phyloP scores from a whole-genome alignment of 257 asterid species.

The Verbascum thapsus region DNA sequence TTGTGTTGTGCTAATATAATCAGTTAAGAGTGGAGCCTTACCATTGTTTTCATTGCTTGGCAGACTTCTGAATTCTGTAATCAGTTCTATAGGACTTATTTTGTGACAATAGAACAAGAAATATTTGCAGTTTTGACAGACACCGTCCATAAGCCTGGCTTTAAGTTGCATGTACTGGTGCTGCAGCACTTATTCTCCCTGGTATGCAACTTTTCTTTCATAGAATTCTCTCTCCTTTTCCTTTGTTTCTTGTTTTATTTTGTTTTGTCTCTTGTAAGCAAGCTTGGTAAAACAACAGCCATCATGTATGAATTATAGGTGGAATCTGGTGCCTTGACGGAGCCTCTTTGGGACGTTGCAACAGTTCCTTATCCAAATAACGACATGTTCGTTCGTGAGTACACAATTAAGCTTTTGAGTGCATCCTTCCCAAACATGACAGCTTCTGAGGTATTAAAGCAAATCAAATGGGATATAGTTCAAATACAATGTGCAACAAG shows the following conservation, averaged over 20 bases:
- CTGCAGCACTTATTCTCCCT: slow-evolving; percentile 82
- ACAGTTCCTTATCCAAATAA: slow-evolving; percentile 78
- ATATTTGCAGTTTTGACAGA: slow-evolving; percentile 90
- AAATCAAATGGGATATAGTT: slow-evolving; percentile 2
- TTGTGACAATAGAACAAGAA: slow-evolving; percentile 89
- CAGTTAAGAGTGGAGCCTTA: slow-evolving; percentile 22
- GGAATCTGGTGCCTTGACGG: slow-evolving; percentile 70
- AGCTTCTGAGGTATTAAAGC: slow-evolving; percentile 62
- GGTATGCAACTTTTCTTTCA: slow-evolving; percentile 46
- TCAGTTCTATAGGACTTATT: slow-evolving; percentile 83
- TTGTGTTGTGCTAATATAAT: neutral
- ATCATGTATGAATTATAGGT: slow-evolving; percentile 48
- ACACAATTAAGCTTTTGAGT: slow-evolving; percentile 84
- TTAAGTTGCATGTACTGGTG: slow-evolving; percentile 86
- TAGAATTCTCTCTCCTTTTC: neutral
- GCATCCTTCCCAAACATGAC: slow-evolving; percentile 98
- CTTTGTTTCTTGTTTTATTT: neutral
- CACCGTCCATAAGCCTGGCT: slow-evolving; percentile 96
- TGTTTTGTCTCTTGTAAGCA: slow-evolving; percentile 4
- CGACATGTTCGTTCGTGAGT: slow-evolving; percentile 69
- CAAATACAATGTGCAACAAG: neutral
- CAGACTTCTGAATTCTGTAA: slow-evolving; percentile 86
- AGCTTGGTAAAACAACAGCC: slow-evolving; percentile 15
- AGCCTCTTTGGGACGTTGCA: slow-evolving; percentile 90
- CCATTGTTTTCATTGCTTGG: slow-evolving; percentile 32